Conservation (phyloP, 768 basidiomycete species). For the Boletus bicolor region DNA sequence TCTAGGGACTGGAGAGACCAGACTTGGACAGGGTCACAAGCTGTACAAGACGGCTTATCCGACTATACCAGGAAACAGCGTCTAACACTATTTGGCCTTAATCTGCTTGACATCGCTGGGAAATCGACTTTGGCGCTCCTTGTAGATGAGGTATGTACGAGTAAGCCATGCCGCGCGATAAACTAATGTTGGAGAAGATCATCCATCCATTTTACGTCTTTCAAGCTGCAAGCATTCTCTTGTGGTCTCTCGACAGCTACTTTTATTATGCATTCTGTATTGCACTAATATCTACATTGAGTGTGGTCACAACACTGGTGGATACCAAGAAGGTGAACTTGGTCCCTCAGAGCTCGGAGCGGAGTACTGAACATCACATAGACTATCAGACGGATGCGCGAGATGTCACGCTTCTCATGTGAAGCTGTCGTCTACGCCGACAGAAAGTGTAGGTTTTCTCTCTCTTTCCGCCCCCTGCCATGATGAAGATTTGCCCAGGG, state of each 20-base stretch:
- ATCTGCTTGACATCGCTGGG: conserved; percentile 86
- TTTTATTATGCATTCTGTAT: conserved; percentile 98
- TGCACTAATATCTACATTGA: conserved; percentile 81
- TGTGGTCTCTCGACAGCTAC: conserved; percentile 96
- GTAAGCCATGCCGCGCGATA: background rate
- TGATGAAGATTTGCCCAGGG: conserved; percentile 47
- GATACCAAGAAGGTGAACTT: conserved; percentile 82
- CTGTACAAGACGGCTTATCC: conserved; percentile 65
- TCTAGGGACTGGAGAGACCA: conserved; percentile 88
- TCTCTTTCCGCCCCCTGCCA: background rate
- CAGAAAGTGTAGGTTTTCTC: conserved; percentile 57
- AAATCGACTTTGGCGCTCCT: conserved; percentile 77
- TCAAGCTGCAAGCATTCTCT: conserved; percentile 89
- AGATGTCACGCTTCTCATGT: conserved; percentile 92
- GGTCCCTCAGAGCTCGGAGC: background rate
- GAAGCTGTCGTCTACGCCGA: conserved; percentile 66
- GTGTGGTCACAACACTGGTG: conserved; percentile 79
- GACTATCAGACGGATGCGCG: conserved; percentile 92
- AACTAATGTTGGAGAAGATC: conserved; percentile 44
- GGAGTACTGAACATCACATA: conserved; percentile 29
- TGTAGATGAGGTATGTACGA: conserved; percentile 76
- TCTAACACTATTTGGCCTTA: conserved; percentile 71
- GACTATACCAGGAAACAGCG: conserved; percentile 59
- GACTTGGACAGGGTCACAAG: conserved; percentile 57
- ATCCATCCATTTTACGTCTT: conserved; percentile 99